These are phyloP conservation scores for Hippophae tibetana DNA, from an alignment of 306 rosid genomes.

Conservation along the genomic window DNA sequence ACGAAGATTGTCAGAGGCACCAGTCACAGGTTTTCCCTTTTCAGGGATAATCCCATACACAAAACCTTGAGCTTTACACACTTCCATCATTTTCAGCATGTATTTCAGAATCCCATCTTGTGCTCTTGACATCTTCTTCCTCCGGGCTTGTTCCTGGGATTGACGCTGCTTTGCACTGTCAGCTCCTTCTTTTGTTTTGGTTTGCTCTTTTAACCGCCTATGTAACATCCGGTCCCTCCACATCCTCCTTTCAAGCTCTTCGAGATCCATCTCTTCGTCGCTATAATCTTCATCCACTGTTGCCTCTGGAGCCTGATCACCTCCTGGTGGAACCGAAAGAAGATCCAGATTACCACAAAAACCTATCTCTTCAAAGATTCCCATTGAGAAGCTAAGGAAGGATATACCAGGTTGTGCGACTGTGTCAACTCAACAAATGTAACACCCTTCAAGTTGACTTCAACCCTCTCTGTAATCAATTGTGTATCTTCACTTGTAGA, in stretches of 20 bases:
- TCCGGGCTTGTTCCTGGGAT: slow-evolving; percentile 50
- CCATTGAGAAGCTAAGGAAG: slow-evolving; percentile 8
- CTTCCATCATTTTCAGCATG: slow-evolving; percentile 74
- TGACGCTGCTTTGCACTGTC: slow-evolving; percentile 39
- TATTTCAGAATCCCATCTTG: slow-evolving; percentile 57
- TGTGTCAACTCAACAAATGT: too few species aligned
- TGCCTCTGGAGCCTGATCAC: slow-evolving; percentile 20
- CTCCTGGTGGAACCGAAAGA: slow-evolving; percentile 26
- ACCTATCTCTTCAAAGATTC: slow-evolving; percentile 38
- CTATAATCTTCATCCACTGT: slow-evolving; percentile 36
- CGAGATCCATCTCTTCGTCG: slow-evolving; percentile 46
- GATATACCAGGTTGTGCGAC: too few species aligned
- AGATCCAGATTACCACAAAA: slow-evolving; percentile 32
- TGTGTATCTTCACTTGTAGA: too few species aligned
- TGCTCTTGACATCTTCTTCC: slow-evolving; percentile 55
- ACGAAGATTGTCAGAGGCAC: slow-evolving; percentile 69
- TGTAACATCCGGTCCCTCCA: slow-evolving; percentile 41
- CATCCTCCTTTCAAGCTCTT: slow-evolving; percentile 49
- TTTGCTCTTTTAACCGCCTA: slow-evolving; percentile 40
- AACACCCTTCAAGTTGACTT: too few species aligned
- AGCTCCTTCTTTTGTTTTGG: slow-evolving; percentile 27
- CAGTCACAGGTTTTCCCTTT: slow-evolving; percentile 55
- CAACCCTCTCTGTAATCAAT: too few species aligned
- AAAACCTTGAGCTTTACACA: slow-evolving; percentile 55
- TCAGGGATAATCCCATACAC: slow-evolving; percentile 71